Conservation (phyloP, 164 flowering plant genomes). For the Vitis vinifera region ASM3070453v1 NC_081806.1:2234001-2234500, state of each 20-base stretch:
- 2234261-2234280: slow-evolving; percentile 97
- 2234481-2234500: too few relatives aligned
- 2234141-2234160: too few relatives aligned
- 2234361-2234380: slow-evolving; percentile 87
- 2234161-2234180: too few relatives aligned
- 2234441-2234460: slow-evolving; percentile 79
- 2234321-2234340: slow-evolving; percentile 80
- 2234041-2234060: slow-evolving; percentile 89
- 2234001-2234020: slow-evolving; percentile 89
- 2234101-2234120: slow-evolving; percentile 84
- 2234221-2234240: slow-evolving; percentile 56
- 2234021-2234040: slow-evolving; percentile 96
- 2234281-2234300: slow-evolving; percentile 82
- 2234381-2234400: slow-evolving; percentile 68
- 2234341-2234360: slow-evolving; percentile 69
- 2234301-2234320: slow-evolving; percentile 40
- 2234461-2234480: slow-evolving; percentile 3
- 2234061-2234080: slow-evolving; percentile 72
- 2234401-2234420: slow-evolving; percentile 93
- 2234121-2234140: slow-evolving; percentile 49
- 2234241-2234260: slow-evolving; percentile 73
- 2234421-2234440: slow-evolving; percentile 97
- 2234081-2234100: slow-evolving; percentile 89
- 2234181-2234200: too few relatives aligned
- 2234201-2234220: slow-evolving; percentile 58